Evolutionary conservation across 2,329 filamentous ascomycete species (phyloP), one percentile per base, ranked within the genome.

Genomic region (Alternaria sp.): DNA sequence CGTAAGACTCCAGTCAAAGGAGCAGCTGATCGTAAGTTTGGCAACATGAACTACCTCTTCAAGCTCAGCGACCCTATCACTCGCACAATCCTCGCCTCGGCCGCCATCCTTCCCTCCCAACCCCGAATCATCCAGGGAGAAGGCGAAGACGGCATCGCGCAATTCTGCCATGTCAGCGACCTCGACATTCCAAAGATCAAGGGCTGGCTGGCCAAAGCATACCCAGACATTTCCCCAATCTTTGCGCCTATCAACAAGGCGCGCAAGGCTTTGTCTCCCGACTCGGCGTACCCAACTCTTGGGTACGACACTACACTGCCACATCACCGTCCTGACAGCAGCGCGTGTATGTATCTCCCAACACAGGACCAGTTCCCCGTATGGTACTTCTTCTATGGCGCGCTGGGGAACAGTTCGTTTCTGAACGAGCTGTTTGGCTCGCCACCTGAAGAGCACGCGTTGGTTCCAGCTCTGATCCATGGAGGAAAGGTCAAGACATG

Each of bases 331-430:
- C 30, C 46, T 7, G 11, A 49, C 46, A 50, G 10, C 20, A 38
- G 32, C 3, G 14, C 20, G 1, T 5, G 5, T n/a, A 20, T 18
- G 2, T n/a, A 27, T 16, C 20, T 9, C 0, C 46, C 30, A 0
- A 25, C 12, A 38, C 46, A 38, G 20, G 16, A 27, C 8, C 50
- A 52, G 8, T 30, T 2, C 2, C 50, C 50, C 0, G n/a, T 41
- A 0, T 52, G 50, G 34, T 52, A 52, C 34, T 41, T 52, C 4
- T 52, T 52, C 50, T 52, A 52, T 10, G 50, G 36, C 22, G 30
- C 50, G 11, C 36, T 52, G n/a, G 50, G 34, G 3, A 3, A 38
- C 1, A 2, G 3, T 10, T 52, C 34, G 1, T 18, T 40, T 3
- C 25, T 52, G 9, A n/a, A 25, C 11, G 30, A 52, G 2, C 16